Base-by-base conservation (phyloP, 2,329 filamentous ascomycete genomes). In the Metarhizium humberi region DNA sequence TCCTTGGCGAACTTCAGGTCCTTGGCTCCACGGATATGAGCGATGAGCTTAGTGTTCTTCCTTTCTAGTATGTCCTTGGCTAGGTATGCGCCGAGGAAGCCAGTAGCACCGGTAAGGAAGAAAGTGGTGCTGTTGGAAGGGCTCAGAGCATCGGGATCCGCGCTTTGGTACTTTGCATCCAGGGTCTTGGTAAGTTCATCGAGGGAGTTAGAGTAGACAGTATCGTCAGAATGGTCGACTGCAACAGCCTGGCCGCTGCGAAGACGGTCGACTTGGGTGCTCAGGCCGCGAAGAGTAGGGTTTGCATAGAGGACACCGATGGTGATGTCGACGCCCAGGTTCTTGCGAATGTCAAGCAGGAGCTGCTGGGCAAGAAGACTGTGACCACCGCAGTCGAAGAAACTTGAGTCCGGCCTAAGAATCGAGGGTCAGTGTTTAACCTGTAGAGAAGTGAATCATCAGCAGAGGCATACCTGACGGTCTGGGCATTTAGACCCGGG, bases 21-120 rank as follows among this genome's bases (percentile, higher is more conserved):
- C 67, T 86, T 84, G 43, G 84, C 84, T 52, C 65, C 58, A 53
- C 91, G 86, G 4, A 95, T 86, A 55, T 92, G 85, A 0, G 86
- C 84, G 56, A 95, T 83, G 8, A 95, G 77, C 43, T 60, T 54
- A 0, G 57, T 56, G 53, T 61, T 53, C 54, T 77, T 42, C 80
- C 58, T 77, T 38, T 80, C 79, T 1, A 96, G 77, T 1, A 96
- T 71, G 55, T 95, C 89, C 55, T 80, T 80, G 38, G 95, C 74
- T 11, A 96, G 75, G 65, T 91, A 95, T 0, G 88, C 81, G 32
- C 92, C 92, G 18, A 96, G 72, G 75, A 96, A 96, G 29, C 67
- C 67, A 1, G 66, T 96, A 4, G 89, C 90, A 48, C 92, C 92
- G 3, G 92, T 96, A 5, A 96, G 73, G 69, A 96, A 88, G 11